Percentiles rank a stretch among this genome's conserved stretches.
phyloP scores from a whole-genome alignment of 805 yeast genomes.

The Wickerhamomyces ciferrii region DNA sequence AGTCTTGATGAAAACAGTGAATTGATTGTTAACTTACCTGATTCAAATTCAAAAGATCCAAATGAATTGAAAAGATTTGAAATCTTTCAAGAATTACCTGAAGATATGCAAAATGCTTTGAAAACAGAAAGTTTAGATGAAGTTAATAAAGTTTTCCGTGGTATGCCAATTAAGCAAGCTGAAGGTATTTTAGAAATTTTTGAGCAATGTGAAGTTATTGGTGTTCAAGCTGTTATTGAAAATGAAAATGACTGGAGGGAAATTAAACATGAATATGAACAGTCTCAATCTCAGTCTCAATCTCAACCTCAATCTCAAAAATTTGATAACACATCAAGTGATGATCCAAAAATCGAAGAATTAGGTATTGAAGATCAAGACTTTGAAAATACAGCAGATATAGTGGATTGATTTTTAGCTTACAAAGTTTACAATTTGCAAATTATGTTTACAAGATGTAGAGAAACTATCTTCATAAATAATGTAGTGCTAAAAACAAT shows the following conservation, averaged over 20 bases:
- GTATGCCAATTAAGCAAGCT: slow-evolving; percentile 70
- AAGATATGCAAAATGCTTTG: slow-evolving; percentile 70
- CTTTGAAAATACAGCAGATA: slow-evolving; percentile 27
- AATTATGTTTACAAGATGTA: no score
- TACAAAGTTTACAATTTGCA: background rate
- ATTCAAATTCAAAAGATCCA: slow-evolving; percentile 40
- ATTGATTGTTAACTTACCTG: slow-evolving; percentile 66
- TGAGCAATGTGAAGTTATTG: slow-evolving; percentile 78
- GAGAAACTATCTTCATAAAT: no score
- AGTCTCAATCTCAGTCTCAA: slow-evolving; percentile 6
- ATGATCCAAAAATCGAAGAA: slow-evolving; percentile 11
- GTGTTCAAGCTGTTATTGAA: slow-evolving; percentile 71
- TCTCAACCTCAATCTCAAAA: slow-evolving; percentile 7
- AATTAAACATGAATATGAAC: slow-evolving; percentile 39
- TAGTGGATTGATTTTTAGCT: slow-evolving; percentile 27
- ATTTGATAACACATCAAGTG: slow-evolving; percentile 3
- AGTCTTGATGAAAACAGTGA: slow-evolving; percentile 81
- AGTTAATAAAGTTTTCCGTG: slow-evolving; percentile 78
- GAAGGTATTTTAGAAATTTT: slow-evolving; percentile 70
- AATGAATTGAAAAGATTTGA: slow-evolving; percentile 40
- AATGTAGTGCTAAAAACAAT: no score
- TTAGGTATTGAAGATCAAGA: slow-evolving; percentile 11
- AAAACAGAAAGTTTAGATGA: slow-evolving; percentile 64
- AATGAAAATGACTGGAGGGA: slow-evolving; percentile 66
- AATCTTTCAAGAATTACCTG: slow-evolving; percentile 53